Conservation (phyloP, 1,284 basidiomycete genomes). For the Puccinia triticina region DNA sequence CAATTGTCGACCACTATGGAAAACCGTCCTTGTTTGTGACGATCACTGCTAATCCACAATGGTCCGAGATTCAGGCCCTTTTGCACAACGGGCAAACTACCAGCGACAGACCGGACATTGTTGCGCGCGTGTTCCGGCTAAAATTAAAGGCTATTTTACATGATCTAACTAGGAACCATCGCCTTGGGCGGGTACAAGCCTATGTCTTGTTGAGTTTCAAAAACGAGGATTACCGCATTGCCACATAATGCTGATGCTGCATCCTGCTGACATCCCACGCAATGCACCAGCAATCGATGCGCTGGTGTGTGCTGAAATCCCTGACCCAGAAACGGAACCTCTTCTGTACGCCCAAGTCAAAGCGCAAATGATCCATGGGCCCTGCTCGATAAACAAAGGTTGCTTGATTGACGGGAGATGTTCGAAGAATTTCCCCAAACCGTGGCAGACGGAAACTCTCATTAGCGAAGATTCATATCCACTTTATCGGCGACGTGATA, state of each 20-base stretch:
- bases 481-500: background rate
- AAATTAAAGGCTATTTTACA: background rate
- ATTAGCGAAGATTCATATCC: too few relatives aligned
- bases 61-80: conserved; percentile 60
- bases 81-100: conserved; percentile 50
- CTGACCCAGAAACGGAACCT: background rate
- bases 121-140: background rate
- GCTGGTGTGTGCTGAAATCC: background rate
- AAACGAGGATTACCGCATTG: conserved; percentile 11
- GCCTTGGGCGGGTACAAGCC: background rate
- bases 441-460: too few relatives aligned
- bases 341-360: background rate
- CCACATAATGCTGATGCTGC: background rate
- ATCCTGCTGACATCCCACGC: background rate
- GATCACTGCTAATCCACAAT: conserved; percentile 62
- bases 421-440: too few relatives aligned
- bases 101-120: background rate
- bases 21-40: conserved; percentile 62
- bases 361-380: conserved; percentile 2
- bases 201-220: conserved; percentile 33
- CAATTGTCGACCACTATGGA: conserved; percentile 59
- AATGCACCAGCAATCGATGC: background rate
- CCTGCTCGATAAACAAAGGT: background rate
- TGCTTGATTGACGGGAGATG: background rate
- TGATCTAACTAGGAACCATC: background rate